Evolutionary conservation across 192 early-diverging fungal species (phyloP).

Genomic region (Chytriomyces confervae): DNA sequence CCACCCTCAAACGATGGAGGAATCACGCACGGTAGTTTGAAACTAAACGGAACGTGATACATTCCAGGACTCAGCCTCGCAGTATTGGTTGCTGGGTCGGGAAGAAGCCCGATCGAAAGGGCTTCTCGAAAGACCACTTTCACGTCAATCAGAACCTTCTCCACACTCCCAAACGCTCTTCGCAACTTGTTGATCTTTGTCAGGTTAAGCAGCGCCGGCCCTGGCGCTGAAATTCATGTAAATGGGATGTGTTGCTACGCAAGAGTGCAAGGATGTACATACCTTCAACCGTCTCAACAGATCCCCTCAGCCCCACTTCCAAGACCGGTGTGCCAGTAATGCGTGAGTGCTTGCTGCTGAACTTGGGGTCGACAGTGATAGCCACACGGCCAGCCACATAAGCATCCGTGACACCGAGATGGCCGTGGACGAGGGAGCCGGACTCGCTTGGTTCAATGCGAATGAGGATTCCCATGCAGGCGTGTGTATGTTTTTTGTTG

Average conservation of each 20-base stretch:
- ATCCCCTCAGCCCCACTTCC: not conserved
- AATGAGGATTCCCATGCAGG: no score
- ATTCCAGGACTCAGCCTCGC: not conserved
- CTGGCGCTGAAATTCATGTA: no score
- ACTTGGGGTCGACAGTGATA: not conserved
- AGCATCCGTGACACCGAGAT: not conserved
- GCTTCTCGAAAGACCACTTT: not conserved
- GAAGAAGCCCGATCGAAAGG: not conserved
- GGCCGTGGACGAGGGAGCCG: not conserved
- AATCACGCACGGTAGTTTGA: not conserved
- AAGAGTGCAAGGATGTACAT: not conserved
- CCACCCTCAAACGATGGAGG: constrained; percentile 12
- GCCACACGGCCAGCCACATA: not conserved
- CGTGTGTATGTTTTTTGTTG: no score
- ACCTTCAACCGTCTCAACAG: not conserved
- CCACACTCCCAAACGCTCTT: no score
- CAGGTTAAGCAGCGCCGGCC: no score
- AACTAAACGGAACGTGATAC: constrained; percentile 23
- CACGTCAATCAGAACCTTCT: not conserved
- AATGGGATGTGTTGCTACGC: no score
- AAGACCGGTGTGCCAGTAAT: not conserved
- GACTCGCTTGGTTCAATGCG: no score
- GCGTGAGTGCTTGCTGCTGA: not conserved
- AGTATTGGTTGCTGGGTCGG: not conserved
- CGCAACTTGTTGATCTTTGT: no score